phyloP scores from a whole-genome alignment of 495 filamentous ascomycete species.

The Friedmanniomyces endolithicus region DNA sequence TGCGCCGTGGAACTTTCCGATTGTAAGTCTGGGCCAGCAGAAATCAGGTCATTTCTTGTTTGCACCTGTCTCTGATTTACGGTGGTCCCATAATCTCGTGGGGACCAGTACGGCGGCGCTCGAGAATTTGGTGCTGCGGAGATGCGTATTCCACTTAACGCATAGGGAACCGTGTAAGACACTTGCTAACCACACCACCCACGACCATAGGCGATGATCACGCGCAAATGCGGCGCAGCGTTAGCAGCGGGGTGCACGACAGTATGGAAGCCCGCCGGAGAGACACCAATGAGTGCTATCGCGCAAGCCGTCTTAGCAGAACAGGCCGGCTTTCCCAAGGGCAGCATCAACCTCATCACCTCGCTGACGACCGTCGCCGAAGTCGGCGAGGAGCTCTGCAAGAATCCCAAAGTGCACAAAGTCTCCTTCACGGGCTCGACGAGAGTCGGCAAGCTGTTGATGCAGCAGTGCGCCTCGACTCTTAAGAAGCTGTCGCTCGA shows the following conservation, averaged over 20 bases:
- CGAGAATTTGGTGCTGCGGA: too few species aligned
- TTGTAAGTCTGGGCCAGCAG: constrained; percentile 25
- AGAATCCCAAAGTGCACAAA: constrained; percentile 60
- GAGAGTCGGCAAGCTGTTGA: constrained; percentile 71
- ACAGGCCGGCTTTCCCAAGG: constrained; percentile 72
- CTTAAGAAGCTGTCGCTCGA: constrained; percentile 82
- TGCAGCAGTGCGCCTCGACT: constrained; percentile 67
- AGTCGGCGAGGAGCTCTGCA: constrained; percentile 61
- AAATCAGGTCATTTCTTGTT: too few species aligned
- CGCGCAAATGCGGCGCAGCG: constrained; percentile 74
- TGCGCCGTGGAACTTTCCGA: constrained; percentile 74
- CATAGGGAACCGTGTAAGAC: too few species aligned
- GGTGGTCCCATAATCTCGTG: too few species aligned
- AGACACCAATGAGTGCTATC: constrained; percentile 75
- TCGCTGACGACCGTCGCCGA: constrained; percentile 57
- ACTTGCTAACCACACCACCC: too few species aligned
- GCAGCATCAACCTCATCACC: constrained; percentile 74
- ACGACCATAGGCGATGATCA: constrained; percentile 58
- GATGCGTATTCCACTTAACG: too few species aligned
- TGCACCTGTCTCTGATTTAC: too few species aligned
- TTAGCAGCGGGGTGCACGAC: constrained; percentile 76
- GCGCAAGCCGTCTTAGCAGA: constrained; percentile 72
- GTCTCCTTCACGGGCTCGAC: constrained; percentile 86
- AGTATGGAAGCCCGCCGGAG: constrained; percentile 70
- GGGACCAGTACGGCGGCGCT: too few species aligned